Conservation (phyloP, 257 asterid species). For the Orobanche coerulescens region DNA sequence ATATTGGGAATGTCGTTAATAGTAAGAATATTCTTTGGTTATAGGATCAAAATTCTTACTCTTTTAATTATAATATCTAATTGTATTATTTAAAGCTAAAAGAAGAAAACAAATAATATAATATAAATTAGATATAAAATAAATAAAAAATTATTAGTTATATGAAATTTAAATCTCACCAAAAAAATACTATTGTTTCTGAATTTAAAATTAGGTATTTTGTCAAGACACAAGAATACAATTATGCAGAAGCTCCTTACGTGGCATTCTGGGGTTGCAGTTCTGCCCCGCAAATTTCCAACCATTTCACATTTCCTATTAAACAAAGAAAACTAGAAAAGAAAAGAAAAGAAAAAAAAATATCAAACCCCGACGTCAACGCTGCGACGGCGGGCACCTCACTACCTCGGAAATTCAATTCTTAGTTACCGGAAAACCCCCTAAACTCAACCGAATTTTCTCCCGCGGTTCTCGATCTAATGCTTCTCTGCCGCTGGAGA, state of each 20-base stretch:
- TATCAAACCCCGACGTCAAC: conserved; percentile 19
- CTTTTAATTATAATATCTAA: no score
- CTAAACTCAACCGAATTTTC: conserved; percentile 15
- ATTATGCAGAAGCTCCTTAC: neutral
- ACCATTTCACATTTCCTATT: neutral
- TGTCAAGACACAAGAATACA: conserved; percentile 13
- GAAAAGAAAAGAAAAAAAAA: conserved; percentile 7
- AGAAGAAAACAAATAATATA: no score
- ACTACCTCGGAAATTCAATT: conserved; percentile 17
- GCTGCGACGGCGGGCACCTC: conserved; percentile 50
- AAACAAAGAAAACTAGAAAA: conserved; percentile 6
- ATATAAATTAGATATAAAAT: no score
- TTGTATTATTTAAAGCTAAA: no score
- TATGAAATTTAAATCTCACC: no score
- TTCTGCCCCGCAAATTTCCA: conserved; percentile 14
- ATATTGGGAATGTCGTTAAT: no score
- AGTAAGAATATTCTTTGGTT: no score
- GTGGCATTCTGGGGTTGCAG: conserved; percentile 33
- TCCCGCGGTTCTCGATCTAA: conserved; percentile 25
- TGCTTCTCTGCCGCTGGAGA: conserved; percentile 6
- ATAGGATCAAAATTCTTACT: no score
- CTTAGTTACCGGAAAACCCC: conserved; percentile 11
- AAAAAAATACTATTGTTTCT: no score
- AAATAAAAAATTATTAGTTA: no score
- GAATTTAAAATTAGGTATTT: no score